phyloP scores from a whole-genome alignment of 1,284 basidiomycete species.

The Golubevia sp. region DNA sequence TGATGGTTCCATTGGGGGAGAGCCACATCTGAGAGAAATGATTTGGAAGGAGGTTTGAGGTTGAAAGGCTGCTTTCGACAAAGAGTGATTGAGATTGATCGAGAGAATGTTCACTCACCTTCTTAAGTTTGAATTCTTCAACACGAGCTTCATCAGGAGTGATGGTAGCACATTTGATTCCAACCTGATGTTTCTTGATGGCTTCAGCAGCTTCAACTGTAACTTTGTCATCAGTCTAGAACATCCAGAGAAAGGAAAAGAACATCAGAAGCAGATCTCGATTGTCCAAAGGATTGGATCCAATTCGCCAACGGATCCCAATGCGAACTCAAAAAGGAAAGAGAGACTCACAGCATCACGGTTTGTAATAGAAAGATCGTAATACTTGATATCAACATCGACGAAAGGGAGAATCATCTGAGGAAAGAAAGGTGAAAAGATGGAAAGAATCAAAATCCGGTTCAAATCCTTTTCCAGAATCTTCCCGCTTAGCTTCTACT shows the following conservation, averaged over 20 bases:
- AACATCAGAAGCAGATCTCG: neutral
- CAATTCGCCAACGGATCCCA: too few relatives aligned
- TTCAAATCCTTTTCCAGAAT: too few relatives aligned
- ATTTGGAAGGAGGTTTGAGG: neutral
- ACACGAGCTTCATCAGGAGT: slow-evolving; percentile 96
- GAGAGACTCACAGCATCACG: slow-evolving; percentile 78
- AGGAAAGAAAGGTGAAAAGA: neutral
- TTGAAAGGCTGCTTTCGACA: too few relatives aligned
- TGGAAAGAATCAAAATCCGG: slow-evolving; percentile 1
- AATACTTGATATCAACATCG: slow-evolving; percentile 96
- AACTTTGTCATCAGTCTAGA: slow-evolving; percentile 84
- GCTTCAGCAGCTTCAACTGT: slow-evolving; percentile 92
- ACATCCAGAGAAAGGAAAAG: slow-evolving; percentile 20
- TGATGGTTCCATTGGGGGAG: slow-evolving; percentile 63
- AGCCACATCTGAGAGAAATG: neutral
- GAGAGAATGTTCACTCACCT: too few relatives aligned
- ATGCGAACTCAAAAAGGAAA: too few relatives aligned
- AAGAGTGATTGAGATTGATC: too few relatives aligned
- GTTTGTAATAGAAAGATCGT: slow-evolving; percentile 89
- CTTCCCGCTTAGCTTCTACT: too few relatives aligned
- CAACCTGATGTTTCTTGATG: slow-evolving; percentile 60
- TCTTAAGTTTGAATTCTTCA: slow-evolving; percentile 60
- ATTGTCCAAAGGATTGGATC: too few relatives aligned
- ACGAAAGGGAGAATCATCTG: slow-evolving; percentile 94
- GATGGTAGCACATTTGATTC: slow-evolving; percentile 84